Base-by-base conservation (phyloP, 139 green algal species). In the Chlamydomonas eustigma region DNA sequence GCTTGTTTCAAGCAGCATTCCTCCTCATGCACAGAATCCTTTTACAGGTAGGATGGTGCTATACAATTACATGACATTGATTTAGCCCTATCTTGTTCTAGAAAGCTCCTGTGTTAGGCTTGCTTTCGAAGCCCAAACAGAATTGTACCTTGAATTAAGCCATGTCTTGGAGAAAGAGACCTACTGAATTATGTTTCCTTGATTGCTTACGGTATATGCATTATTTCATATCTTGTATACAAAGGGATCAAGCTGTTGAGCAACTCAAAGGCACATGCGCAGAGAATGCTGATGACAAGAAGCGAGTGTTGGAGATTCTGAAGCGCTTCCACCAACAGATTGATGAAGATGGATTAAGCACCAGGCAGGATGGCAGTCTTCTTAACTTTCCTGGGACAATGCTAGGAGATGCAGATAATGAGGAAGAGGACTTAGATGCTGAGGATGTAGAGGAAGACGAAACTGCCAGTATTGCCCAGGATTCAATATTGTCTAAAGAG, bases 1-100 rank as follows among this genome's bases (percentile, higher is more conserved):
- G 28, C 74, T 0, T 96, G 91, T 78, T 96, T 95, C 84, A 87
- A 88, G 39, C 36, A 84, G 36, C 90, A 95, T 76, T 78, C 86
- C 6, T 38, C 83, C 2, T 35, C 58, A 3, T 95, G 90, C 78
- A 92, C 88, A 28, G 89, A 94, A 68, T 74, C 73, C 0, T 94
- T 95, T 36, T 90, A 90, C 81, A 82, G 81, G 89, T 87, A 64
- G 25, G 25, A 1, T 18, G 36, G n/a, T n/a, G 37, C 30, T 58
- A 22, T 4, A 58, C 2, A 4, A 2, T 2, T 5, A 30, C 12
- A 73, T 12, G 12, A 38, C 3, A 8, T 8, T 68, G 39, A 24
- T 4, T 68, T 24, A 37, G 30, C 50, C 38, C 12, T 4, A 18
- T 33, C 4, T 38, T 22, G 32, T 50, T 32, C 5, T 22, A 58